Conservation (phyloP, 805 yeast genomes). For the Saccharomyces paradoxus region DNA sequence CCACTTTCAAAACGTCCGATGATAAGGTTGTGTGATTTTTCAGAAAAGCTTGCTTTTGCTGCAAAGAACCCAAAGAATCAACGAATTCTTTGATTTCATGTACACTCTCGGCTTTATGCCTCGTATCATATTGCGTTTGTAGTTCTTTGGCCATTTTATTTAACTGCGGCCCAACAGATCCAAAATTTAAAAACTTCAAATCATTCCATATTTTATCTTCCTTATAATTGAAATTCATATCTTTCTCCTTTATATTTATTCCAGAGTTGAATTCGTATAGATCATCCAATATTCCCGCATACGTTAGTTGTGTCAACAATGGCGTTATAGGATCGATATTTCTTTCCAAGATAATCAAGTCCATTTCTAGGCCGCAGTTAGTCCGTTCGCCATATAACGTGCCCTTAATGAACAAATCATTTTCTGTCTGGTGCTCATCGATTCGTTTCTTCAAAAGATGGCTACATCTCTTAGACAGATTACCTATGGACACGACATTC, state of each 20-base stretch:
- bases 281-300: constrained; percentile 77
- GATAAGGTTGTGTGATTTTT: constrained; percentile 70
- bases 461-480: constrained; percentile 15
- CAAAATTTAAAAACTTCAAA: constrained; percentile 64
- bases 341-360: constrained; percentile 72
- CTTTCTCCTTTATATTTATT: constrained; percentile 23
- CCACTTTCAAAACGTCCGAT: constrained; percentile 47
- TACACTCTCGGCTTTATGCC: constrained; percentile 49
- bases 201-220: constrained; percentile 30
- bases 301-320: constrained; percentile 67
- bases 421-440: constrained; percentile 6
- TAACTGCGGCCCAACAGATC: constrained; percentile 65
- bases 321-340: constrained; percentile 67
- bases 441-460: constrained; percentile 14
- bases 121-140: constrained; percentile 57
- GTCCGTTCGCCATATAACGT: constrained; percentile 28
- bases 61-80: constrained; percentile 56
- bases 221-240: constrained; percentile 11
- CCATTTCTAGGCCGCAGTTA: constrained; percentile 47
- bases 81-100: constrained; percentile 68
- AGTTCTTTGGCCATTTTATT: constrained; percentile 63
- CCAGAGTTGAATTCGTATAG: constrained; percentile 44
- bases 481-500: constrained; percentile 22
- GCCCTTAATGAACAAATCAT: constrained; percentile 18
- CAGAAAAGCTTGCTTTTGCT: constrained; percentile 57